Evolutionary conservation across 345 rosid species (phyloP), one percentile per base, ranked within the genome.

Genomic region (Schrenkiella parvula): DNA sequence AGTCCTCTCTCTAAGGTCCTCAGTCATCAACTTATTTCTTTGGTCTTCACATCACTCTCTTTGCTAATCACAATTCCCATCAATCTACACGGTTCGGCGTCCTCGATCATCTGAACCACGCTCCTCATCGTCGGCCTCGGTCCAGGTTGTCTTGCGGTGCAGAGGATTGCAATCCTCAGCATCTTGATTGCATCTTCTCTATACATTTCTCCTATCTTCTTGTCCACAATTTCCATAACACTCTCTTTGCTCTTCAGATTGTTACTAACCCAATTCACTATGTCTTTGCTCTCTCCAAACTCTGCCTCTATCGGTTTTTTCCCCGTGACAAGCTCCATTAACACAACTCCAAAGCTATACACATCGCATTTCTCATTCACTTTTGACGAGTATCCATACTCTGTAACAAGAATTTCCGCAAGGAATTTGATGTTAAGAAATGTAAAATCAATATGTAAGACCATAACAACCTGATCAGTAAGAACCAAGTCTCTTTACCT

Each of bases 331-430:
- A 90, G 81, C 84, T 93, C 98, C 97, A 90, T 86, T 50, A 93
- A 52, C 19, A 93, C 96, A 22, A 93, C 98, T 4, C 97, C 98
- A 17, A 89, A 93, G 73, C 98, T 91, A 21, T 93, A 93, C 63
- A 92, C 98, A 37, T 92, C 97, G 55, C 88, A 86, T 83, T 90
- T 93, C 80, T 93, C 98, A 4, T 74, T 84, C 57, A 93, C 96
- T 70, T 82, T 93, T 79, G 69, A 82, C 0, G 97, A 84, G 79
- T 91, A 93, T 4, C 92, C 98, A 51, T 91, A 91, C 82, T 93
- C 97, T 93, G 88, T 75, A 77, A 38, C 67, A 60, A 39, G 6
- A 53, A 25, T 26, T 4, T 3, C 37, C 69, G 8, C 25, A 38
- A 3, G 31, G 14, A 29, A 58, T 1, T 42, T 5, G 0, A 31